Percentiles rank a stretch among this genome's conserved stretches.
phyloP scores from a whole-genome alignment of 2,329 filamentous ascomycete species.

The Sporothrix pseudoabietina region DNA sequence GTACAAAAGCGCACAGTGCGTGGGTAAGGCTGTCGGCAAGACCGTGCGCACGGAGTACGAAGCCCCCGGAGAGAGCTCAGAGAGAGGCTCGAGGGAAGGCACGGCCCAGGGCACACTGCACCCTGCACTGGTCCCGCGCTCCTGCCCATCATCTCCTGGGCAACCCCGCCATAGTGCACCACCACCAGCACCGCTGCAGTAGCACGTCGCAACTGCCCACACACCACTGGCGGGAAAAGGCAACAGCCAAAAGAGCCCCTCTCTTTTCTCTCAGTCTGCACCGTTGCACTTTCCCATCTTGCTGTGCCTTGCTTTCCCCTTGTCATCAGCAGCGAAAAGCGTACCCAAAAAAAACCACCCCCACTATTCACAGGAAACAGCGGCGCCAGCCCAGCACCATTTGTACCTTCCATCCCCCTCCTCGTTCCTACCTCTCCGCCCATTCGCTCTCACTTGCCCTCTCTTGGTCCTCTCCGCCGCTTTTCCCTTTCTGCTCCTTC shows the following conservation, averaged over 20 bases:
- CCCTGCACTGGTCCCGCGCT: background rate
- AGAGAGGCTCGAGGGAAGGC: background rate
- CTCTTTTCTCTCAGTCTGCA: background rate
- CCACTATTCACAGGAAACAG: constrained; percentile 21
- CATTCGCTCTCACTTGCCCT: constrained; percentile 5
- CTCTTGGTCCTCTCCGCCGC: background rate
- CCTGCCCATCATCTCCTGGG: constrained; percentile 29
- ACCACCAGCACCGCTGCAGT: background rate
- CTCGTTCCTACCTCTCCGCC: constrained; percentile 4
- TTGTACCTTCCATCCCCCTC: constrained; percentile 12
- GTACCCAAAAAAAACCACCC: constrained; percentile 15
- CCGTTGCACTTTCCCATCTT: background rate
- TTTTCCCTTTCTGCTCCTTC: background rate
- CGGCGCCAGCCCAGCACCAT: constrained; percentile 13
- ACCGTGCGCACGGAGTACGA: background rate
- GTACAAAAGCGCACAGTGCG: constrained; percentile 13
- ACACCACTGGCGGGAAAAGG: background rate
- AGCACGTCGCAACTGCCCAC: background rate
- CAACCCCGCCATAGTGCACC: constrained; percentile 30
- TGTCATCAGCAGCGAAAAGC: background rate
- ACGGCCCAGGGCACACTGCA: constrained; percentile 2
- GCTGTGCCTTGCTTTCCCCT: constrained; percentile 19
- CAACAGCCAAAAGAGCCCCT: background rate
- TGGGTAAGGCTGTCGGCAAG: constrained; percentile 1
- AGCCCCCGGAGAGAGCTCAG: background rate